These are phyloP conservation scores for Barnettozyma vustinii DNA, from an alignment of 805 yeast genomes.

Conservation along the genomic window DNA sequence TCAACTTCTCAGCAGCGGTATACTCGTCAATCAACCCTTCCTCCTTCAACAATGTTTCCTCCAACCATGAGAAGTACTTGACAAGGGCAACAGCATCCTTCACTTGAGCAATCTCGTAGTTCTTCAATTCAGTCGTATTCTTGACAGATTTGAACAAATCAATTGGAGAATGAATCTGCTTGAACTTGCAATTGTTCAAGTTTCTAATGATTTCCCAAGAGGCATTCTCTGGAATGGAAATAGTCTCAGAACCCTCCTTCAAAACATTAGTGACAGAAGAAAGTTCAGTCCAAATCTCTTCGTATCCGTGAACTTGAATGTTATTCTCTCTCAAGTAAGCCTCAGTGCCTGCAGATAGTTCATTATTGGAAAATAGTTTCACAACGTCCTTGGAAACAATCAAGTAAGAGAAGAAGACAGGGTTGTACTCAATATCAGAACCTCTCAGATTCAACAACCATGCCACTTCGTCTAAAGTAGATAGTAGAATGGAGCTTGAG, in stretches of 20 bases:
- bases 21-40: conserved; percentile 52
- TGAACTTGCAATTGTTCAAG: conserved; percentile 35
- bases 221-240: conserved; percentile 50
- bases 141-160: conserved; percentile 70
- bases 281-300: conserved; percentile 54
- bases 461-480: conserved; percentile 84
- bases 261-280: conserved; percentile 21
- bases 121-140: conserved; percentile 63
- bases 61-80: conserved; percentile 80
- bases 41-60: conserved; percentile 42
- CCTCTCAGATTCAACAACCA: conserved; percentile 88
- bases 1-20: conserved; percentile 57
- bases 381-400: conserved; percentile 41
- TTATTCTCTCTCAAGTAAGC: conserved; percentile 37
- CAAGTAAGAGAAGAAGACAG: conserved; percentile 72
- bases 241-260: conserved; percentile 20
- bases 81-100: conserved; percentile 79
- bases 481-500: conserved; percentile 48
- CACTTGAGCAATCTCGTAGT: conserved; percentile 70
- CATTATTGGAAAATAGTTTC: conserved; percentile 48
- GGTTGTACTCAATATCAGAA: conserved; percentile 76
- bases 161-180: conserved; percentile 52
- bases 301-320: conserved; percentile 50
- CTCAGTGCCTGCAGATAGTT: conserved; percentile 33
- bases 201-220: conserved; percentile 66